Evolutionary conservation across 164 flowering plant genomes (phyloP).

Genomic region (Piper betle): DNA sequence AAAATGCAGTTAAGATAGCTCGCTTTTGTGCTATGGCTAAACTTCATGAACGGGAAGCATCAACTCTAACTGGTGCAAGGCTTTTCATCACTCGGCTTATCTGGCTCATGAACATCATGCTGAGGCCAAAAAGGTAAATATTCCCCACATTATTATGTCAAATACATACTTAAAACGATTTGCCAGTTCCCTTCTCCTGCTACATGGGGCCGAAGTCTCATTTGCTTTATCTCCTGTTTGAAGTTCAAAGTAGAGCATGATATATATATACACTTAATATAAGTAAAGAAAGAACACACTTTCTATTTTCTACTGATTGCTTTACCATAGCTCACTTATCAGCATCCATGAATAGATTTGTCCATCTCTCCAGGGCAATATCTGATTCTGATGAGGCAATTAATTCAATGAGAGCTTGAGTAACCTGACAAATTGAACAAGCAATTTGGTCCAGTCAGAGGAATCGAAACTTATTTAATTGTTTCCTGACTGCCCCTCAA

Average conservation of each 20-base stretch:
- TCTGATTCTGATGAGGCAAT: constrained; percentile 56
- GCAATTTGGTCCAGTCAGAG: background rate
- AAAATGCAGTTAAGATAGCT: background rate
- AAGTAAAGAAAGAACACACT: background rate
- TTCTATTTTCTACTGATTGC: background rate
- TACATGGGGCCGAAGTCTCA: background rate
- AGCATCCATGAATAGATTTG: constrained; percentile 39
- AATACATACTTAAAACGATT: background rate
- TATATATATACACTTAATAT: no score
- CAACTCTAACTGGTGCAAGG: constrained; percentile 15
- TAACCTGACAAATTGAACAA: background rate
- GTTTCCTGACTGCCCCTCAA: background rate
- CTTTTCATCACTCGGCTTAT: constrained; percentile 8
- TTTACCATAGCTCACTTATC: constrained; percentile 20
- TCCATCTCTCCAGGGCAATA: constrained; percentile 55
- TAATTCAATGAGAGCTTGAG: constrained; percentile 60
- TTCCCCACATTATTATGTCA: constrained; percentile 9
- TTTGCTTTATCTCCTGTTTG: background rate
- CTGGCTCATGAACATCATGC: constrained; percentile 14
- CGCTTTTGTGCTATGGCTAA: background rate
- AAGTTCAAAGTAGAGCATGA: background rate
- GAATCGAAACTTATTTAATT: background rate
- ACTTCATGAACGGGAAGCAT: constrained; percentile 9
- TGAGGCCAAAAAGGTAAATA: constrained; percentile 18
- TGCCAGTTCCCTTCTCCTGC: constrained; percentile 5